These are phyloP conservation scores for Populus nigra DNA, from an alignment of 345 rosid genomes.

Conservation along the genomic window DNA sequence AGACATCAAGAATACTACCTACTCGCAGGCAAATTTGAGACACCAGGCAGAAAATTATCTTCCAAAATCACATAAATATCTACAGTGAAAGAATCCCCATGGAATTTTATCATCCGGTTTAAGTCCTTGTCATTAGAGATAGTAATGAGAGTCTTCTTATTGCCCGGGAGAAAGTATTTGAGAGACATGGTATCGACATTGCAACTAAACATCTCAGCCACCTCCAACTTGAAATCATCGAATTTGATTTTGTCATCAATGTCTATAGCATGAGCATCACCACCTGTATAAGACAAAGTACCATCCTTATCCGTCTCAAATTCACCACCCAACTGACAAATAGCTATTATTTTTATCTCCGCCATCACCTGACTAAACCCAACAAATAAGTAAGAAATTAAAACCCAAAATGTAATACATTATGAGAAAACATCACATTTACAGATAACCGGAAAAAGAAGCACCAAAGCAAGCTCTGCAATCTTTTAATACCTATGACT, in stretches of 20 bases:
- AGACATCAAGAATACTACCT: slow-evolving; percentile 48
- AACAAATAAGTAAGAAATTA: not conserved
- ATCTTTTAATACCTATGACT: not conserved
- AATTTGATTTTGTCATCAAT: slow-evolving; percentile 50
- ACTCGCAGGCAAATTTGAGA: slow-evolving; percentile 81
- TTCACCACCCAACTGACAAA: slow-evolving; percentile 68
- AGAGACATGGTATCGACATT: slow-evolving; percentile 43
- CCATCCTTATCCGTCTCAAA: slow-evolving; percentile 51
- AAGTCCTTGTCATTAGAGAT: slow-evolving; percentile 68
- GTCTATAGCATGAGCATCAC: slow-evolving; percentile 69
- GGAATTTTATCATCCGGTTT: slow-evolving; percentile 63
- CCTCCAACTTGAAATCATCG: slow-evolving; percentile 57
- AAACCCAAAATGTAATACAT: not conserved
- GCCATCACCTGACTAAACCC: slow-evolving; percentile 48
- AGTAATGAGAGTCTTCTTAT: slow-evolving; percentile 76
- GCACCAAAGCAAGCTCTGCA: not conserved
- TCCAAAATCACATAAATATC: slow-evolving; percentile 67
- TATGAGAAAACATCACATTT: not conserved
- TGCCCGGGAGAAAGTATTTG: slow-evolving; percentile 85
- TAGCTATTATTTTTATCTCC: slow-evolving; percentile 57
- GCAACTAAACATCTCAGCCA: slow-evolving; percentile 62
- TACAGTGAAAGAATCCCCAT: slow-evolving; percentile 44
- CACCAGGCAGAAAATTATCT: slow-evolving; percentile 51
- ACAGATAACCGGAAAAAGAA: not conserved
- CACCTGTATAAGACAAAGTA: slow-evolving; percentile 49